Base-by-base conservation (phyloP, 768 basidiomycete species). In the Amanita rubescens region DNA sequence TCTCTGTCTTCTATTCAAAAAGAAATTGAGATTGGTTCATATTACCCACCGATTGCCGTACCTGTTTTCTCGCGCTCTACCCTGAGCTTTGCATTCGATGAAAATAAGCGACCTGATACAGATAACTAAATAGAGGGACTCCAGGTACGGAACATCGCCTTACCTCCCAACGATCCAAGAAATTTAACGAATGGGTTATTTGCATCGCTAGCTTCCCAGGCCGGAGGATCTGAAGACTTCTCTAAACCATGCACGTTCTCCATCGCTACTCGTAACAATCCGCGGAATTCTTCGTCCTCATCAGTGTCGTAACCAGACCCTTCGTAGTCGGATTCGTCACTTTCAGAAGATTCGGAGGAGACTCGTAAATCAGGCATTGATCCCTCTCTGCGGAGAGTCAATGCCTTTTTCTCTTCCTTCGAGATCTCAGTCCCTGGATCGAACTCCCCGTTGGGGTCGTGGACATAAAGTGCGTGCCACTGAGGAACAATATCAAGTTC, bases 131-230 rank as follows among this genome's bases (percentile, higher is more conserved):
- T n/a, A n/a, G 33, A 37, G 37, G 33, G 14, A n/a, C 5, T 34
- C 17, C 25, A 30, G 46, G 17, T 9, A 15, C 12, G 20, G 41
- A 43, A 30, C 38, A 57, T 67, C 33, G 51, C 24, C 35, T 15
- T 12, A 83, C 89, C 90, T 79, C 84, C 76, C 54, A 92, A 64
- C 12, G 85, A 84, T 33, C 84, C 83, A 57, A 93, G 70, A 33
- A 90, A 66, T 63, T 84, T 90, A 60, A 91, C 65, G 65, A 93
- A 90, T 0, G 88, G 86, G 61, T 92, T 93, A 17, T 75, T 79
- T 61, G 83, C 84, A 49, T 75, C 71, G 49, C 24, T 41, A 27
- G 79, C 75, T 20, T 82, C 79, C 11, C 72, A 64, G 37, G 71
- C 63, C 44, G 76, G 74, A 46, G 77, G 72, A 49, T 80, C 71